Evolutionary conservation across 208 protist genomes (phyloP), one percentile per base, ranked within the genome.

Genomic region (Trypanosomatidae sp.): DNA sequence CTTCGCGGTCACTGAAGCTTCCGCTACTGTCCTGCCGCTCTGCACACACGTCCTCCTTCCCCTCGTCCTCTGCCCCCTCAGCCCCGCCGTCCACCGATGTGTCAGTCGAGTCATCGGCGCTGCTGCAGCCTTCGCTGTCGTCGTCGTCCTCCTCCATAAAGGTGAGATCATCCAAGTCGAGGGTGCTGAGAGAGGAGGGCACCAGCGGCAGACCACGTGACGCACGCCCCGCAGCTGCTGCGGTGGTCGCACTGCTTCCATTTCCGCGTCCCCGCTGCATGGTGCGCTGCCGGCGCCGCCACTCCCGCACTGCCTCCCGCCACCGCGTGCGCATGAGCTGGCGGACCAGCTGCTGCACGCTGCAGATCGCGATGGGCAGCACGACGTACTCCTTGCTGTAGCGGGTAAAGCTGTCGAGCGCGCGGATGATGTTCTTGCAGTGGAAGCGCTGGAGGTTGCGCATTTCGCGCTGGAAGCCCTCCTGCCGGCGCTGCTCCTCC

Each of bases 401-500:
- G 0, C 86, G 84, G 9, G 83, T 84, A 79, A 96, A 96, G 53
- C 91, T 75, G 71, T 96, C 92, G 49, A 83, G 74, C 9, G 83
- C 85, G 17, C 90, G 90, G 39, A 94, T 85, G 47, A 96, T 82
- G 77, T 93, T 86, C 55, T 79, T 81, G 69, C 76, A 83, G 68
- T 94, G 90, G 73, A 95, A 96, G 43, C 92, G 85, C 64, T 96
- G 90, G n/a, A 96, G 75, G 66, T 95, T 93, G 43, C 72, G 69
- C 49, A 87, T 73, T 69, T 96, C 90, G 39, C 80, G 82, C 52
- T 84, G 73, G 36, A 89, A 77, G 0, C 60, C 60, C 8, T 80
- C 69, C 13, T 73, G 79, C 15, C 52, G 78, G 52, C 33, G 30
- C 56, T 69, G 41, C n/a, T 77, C 69, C 53, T 74, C 71, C 53